Evolutionary conservation across 805 yeast species (phyloP), one percentile per base, ranked within the genome.

Genomic region (Scheffersomyces ergatensis): DNA sequence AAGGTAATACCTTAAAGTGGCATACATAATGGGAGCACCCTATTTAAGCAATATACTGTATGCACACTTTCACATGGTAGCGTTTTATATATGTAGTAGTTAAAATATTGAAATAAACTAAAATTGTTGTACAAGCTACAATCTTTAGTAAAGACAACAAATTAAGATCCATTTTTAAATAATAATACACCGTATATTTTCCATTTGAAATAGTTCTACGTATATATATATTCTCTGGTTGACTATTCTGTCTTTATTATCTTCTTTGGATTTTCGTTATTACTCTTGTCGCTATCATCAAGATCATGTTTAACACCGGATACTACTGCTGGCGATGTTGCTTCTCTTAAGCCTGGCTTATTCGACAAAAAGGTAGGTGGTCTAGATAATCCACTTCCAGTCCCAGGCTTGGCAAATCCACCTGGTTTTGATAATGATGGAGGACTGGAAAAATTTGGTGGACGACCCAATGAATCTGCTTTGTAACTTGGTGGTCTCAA

Each of bases 321-420:
- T 12, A 16, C 14, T 32, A 26, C 5, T 24, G 43, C 23, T 11
- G 26, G 34, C 6, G 35, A 18, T 14, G 14, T 34, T 15, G 19
- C 33, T 26, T 29, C 30, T 8, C 43, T 32, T 23, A 37, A 38
- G 7, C 49, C 43, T 2, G 65, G 64, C 43, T 67, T 69, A 38
- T 58, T 65, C 6, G 71, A 56, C 13, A 63, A 45, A 39, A 67
- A 67, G 46, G 61, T 64, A 4, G 73, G 72, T 5, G 73, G 72
- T 40, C 57, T 54, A 11, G 61, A 48, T 39, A 65, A 52, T 15
- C 53, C 56, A 13, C 53, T 46, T 9, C 35, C 26, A 6, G 37
- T 15, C 12, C 63, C 62, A 11, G 65, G 64, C 41, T 63, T 62
- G n/a, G 59, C 50, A 36, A 55, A 56, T 18, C 59, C 48, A 26